phyloP scores from a whole-genome alignment of 2,329 filamentous ascomycete species.

The Colletotrichum gigasporum region DNA sequence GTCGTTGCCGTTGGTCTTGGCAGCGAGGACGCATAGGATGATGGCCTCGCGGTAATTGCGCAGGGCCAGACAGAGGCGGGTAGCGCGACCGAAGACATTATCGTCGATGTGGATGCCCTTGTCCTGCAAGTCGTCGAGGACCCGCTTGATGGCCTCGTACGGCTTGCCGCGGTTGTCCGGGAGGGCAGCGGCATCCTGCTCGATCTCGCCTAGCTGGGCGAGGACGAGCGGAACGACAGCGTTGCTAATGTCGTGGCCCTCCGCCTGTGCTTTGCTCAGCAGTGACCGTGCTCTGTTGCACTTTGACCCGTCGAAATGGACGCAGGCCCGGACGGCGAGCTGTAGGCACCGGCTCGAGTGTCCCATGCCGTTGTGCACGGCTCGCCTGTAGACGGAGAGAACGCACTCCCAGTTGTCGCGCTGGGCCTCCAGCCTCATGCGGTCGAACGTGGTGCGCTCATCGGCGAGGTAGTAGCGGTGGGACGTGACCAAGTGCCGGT shows the following conservation, averaged over 20 bases:
- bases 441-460: slow-evolving; percentile 43
- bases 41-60: slow-evolving; percentile 43
- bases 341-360: slow-evolving; percentile 53
- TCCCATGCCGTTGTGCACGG: slow-evolving; percentile 44
- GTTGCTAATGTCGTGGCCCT: slow-evolving; percentile 52
- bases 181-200: slow-evolving; percentile 24
- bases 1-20: slow-evolving; percentile 46
- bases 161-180: slow-evolving; percentile 2
- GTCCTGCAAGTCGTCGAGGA: slow-evolving; percentile 39
- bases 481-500: too few relatives aligned
- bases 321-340: slow-evolving; percentile 56
- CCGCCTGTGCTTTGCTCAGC: slow-evolving; percentile 48
- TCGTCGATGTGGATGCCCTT: slow-evolving; percentile 44
- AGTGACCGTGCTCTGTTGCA: slow-evolving; percentile 47
- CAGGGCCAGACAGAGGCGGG: slow-evolving; percentile 39
- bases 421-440: slow-evolving; percentile 52
- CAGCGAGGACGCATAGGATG: slow-evolving; percentile 46
- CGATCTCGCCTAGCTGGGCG: slow-evolving; percentile 46
- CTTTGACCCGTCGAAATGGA: slow-evolving; percentile 42
- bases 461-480: slow-evolving; percentile 36
- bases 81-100: slow-evolving; percentile 47
- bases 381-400: slow-evolving; percentile 49
- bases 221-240: slow-evolving; percentile 51
- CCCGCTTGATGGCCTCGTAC: slow-evolving; percentile 13
- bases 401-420: slow-evolving; percentile 43